Percentiles rank a stretch among this genome's conserved stretches.
Conservation (phyloP, 257 asterid genomes). For the Solanum tarijense region DNA sequence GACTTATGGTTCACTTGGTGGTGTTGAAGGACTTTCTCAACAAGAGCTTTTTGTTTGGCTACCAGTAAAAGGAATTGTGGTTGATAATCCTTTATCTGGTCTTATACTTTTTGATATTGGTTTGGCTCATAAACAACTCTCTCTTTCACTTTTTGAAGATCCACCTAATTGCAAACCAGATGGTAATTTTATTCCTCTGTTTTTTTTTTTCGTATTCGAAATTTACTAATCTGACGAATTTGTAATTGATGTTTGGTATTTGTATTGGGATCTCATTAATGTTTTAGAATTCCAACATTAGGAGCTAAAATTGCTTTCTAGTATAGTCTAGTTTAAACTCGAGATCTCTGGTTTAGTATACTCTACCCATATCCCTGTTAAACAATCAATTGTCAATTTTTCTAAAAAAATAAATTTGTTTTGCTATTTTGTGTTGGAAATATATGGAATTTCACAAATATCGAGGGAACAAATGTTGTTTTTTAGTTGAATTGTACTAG, state of each 20-base stretch:
- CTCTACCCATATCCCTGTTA: no score
- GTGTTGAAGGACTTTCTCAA: slow-evolving; percentile 75
- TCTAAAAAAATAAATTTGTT: not conserved
- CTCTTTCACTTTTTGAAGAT: slow-evolving; percentile 81
- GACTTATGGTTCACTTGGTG: slow-evolving; percentile 66
- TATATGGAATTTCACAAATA: not conserved
- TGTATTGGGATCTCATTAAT: not conserved
- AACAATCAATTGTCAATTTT: not conserved
- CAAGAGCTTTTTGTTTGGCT: slow-evolving; percentile 91
- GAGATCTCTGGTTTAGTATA: not conserved
- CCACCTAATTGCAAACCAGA: slow-evolving; percentile 60
- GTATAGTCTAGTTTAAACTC: accelerated
- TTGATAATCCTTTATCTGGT: slow-evolving; percentile 72
- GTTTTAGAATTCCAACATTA: no score
- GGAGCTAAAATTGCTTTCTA: no score
- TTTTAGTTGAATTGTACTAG: not conserved
- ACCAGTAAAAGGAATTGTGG: slow-evolving; percentile 74
- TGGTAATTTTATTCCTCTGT: slow-evolving; percentile 7
- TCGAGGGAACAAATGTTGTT: not conserved
- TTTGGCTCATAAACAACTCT: slow-evolving; percentile 75
- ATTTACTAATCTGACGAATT: not conserved
- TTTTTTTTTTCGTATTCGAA: not conserved
- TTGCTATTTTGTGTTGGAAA: not conserved
- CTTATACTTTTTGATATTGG: slow-evolving; percentile 79
- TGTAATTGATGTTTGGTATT: not conserved